Evolutionary conservation across 805 yeast species (phyloP), one percentile per base, ranked within the genome.

Genomic region (Myxozyma monticola): DNA sequence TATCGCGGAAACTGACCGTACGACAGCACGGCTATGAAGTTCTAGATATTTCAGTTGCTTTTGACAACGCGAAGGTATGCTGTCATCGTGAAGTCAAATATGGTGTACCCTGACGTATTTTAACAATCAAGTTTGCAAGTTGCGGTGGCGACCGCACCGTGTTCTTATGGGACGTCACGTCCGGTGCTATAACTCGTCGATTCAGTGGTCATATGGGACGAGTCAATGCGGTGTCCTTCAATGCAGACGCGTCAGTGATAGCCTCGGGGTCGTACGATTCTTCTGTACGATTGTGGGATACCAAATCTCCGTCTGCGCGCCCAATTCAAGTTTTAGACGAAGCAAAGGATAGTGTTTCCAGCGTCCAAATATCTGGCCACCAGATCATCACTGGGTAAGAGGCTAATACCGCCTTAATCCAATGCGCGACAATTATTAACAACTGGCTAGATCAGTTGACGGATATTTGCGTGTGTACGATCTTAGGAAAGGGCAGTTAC

Each of bases 251-350:
- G 9, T 48, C 61, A 4, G 50, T 68, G 3, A 42, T 68, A n/a
- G 68, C 64, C 4, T 43, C 65, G 10, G 70, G 60, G 2, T 60
- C 68, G 9, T 63, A 56, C 37, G 72, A 68, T 42, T 58, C 65
- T 6, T 58, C 62, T 1, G 70, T 65, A 15, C 57, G 64, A 21
- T 41, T 67, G 5, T 68, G 72, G 72, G 72, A 68, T 51, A 35
- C 52, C 24, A 47, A 67, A 31, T 48, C 66, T 2, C 25, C 48
- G 1, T 37, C 50, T 1, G 37, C 37, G 24, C 61, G 49, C 18
- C 75, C 76, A 1, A 54, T 71, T 0, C 77, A 73, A 54, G 49
- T 59, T 14, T 65, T 70, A 18, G 47, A 51, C 1, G 70, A 69
- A 9, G 65, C 70, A 43, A 48, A 52, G 30, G 76, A 70, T 43